Base-by-base conservation (phyloP, 805 yeast species). In the Wickerhamiella vanderwaltii region DNA sequence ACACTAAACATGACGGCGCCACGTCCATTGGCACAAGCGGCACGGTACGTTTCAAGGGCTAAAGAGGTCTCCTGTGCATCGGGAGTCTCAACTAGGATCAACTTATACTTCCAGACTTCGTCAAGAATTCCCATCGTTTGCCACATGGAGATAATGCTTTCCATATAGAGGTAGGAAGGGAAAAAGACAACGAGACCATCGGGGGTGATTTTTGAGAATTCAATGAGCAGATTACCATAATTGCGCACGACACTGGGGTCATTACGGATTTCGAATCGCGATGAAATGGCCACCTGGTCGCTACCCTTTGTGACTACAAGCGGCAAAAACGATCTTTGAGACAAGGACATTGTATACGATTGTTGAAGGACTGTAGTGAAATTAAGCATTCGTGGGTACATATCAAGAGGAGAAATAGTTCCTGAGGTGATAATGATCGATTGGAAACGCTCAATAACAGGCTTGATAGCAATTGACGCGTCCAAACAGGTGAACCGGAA, bases 121-220 rank as follows among this genome's bases (percentile, higher is more conserved):
- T 91, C 99, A 52, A 91, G 63, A 31, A 91, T 87, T 39, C 97
- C 97, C 96, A 91, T 91, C 11, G 79, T 79, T 64, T 91, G 98
- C 99, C 99, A 91, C 83, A 85, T 87, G 1, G 95, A 84, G 31
- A 91, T 88, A 53, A 91, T 91, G 53, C 94, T 82, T 60, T 91
- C 99, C 98, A 91, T 91, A 60, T 91, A 93, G 29, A 91, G 67
- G 67, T 91, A 91, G 1, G 95, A 82, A 0, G 99, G 99, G 63
- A 91, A 91, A 66, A 91, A 91, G 29, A 91, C 96, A 37, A 91
- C 98, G 72, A 91, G 67, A 3, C 99, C 99, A 63, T 91, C 99
- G 0, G 99, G 99, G 0, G 96, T 88, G 40, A 85, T 79, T 54
- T 91, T 91, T 11, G 97, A 73, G 58, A 86, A 88, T 61, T 91